Evolutionary conservation across 768 basidiomycete species (phyloP), one percentile per base, ranked within the genome.

Genomic region (Boletus pseudopeckii): DNA sequence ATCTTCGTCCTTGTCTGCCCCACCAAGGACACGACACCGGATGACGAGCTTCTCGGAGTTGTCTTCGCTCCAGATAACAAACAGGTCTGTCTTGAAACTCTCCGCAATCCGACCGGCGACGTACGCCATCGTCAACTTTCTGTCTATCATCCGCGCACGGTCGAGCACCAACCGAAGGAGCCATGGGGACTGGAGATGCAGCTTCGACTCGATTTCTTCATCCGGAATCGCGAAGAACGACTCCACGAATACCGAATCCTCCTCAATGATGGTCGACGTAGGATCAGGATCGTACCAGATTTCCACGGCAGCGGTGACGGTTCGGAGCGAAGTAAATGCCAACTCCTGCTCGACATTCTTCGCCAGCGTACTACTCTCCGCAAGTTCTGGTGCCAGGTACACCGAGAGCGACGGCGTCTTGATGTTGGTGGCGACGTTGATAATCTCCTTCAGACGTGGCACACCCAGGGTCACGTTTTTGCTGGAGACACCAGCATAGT

Each of bases 381-480:
- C 82, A 34, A 88, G 82, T 40, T 85, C 82, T 1, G 86, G 79
- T 18, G 86, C 80, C 46, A 98, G 81, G 70, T 92, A 96, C 41
- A 99, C 92, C 24, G 86, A 88, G n/a, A 97, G 80, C 0, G 93
- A 96, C 0, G 97, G 97, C 0, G 97, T 99, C 75, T 98, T 97
- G 81, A 98, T 97, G 68, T 98, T 95, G 18, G 88, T 90, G 0
- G 97, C 97, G 54, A 98, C 95, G 66, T 99, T 99, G 76, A 99
- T 98, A 62, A 98, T 98, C 73, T 98, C 97, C 76, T 98, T 98
- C 59, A 99, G 72, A 72, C 97, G 95, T 2, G 97, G 97, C 2
- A 99, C 97, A 86, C 97, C 97, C 54, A 98, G 91, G 0, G 97
- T 99, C 46, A 99, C 97, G 73, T 97, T 98, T 76, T 98, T 98